Conservation (phyloP, 2,329 filamentous ascomycete species). For the Fusarium penzigii region DNA sequence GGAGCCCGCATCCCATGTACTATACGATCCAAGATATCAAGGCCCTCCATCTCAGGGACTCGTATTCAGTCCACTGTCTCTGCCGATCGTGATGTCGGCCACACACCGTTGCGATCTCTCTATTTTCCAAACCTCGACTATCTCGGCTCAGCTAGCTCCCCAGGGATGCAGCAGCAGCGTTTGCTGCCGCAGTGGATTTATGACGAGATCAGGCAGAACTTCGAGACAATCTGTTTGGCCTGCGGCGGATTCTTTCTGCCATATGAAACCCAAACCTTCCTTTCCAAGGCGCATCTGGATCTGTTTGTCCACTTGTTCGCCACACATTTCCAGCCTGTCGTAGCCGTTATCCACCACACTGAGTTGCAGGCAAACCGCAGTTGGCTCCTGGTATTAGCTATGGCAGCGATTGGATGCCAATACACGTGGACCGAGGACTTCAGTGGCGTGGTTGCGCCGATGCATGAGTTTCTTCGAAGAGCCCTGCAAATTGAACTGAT, state of each 20-base stretch:
- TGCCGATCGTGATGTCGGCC: background rate
- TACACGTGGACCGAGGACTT: slow-evolving; percentile 26
- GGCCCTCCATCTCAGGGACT: background rate
- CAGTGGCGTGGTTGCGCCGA: slow-evolving; percentile 14
- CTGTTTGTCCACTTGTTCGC: slow-evolving; percentile 36
- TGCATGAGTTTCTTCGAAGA: slow-evolving; percentile 28
- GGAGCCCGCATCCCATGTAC: slow-evolving; percentile 21
- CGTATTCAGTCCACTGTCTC: background rate
- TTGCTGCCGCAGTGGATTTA: slow-evolving; percentile 6
- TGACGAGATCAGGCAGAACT: slow-evolving; percentile 4
- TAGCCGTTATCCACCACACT: slow-evolving; percentile 32
- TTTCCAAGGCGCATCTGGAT: slow-evolving; percentile 26
- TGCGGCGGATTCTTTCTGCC: background rate
- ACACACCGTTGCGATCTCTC: background rate
- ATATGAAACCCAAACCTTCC: slow-evolving; percentile 21
- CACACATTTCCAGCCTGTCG: slow-evolving; percentile 32
- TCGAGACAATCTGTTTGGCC: slow-evolving; percentile 8
- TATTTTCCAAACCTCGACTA: slow-evolving; percentile 7
- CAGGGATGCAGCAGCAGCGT: background rate
- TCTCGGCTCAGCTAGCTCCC: background rate
- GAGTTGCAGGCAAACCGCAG: slow-evolving; percentile 7
- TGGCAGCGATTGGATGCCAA: slow-evolving; percentile 26
- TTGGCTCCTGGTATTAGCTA: slow-evolving; percentile 25
- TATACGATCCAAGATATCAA: slow-evolving; percentile 7
- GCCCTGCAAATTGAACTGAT: slow-evolving; percentile 6